These are phyloP conservation scores for Antrodiella citrinella DNA, from an alignment of 768 basidiomycete genomes.

Conservation along the genomic window DNA sequence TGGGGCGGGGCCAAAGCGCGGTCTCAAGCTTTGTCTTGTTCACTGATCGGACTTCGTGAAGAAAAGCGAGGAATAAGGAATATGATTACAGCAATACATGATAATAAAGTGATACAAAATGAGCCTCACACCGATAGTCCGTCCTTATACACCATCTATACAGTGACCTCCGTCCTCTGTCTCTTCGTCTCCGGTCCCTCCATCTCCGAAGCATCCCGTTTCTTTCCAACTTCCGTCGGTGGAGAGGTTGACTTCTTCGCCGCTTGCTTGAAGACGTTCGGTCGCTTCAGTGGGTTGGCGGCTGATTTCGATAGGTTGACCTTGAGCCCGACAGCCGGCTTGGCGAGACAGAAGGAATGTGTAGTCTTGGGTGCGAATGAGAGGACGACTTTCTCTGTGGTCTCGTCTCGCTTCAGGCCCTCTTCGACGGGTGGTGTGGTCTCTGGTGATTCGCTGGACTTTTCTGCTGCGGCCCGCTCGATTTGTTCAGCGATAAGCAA, in stretches of 20 bases:
- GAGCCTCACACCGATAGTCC: conserved; percentile 1
- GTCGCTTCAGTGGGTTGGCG: conserved; percentile 59
- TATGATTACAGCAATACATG: background rate
- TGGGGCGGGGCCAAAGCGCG: no score
- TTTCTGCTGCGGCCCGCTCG: conserved; percentile 65
- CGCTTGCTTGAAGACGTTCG: conserved; percentile 65
- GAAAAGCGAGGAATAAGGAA: background rate
- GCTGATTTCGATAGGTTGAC: conserved; percentile 52
- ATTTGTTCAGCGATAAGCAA: conserved; percentile 89
- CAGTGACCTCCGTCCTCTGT: conserved; percentile 52
- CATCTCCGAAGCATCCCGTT: conserved; percentile 55
- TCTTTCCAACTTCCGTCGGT: conserved; percentile 39
- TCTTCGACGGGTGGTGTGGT: conserved; percentile 28
- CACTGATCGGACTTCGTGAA: no score
- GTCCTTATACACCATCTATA: conserved; percentile 3
- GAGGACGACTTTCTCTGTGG: conserved; percentile 64
- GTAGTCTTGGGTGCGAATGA: conserved; percentile 53
- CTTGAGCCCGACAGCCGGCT: conserved; percentile 37
- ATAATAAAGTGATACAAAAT: conserved; percentile 4
- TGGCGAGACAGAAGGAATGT: conserved; percentile 12
- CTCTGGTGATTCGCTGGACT: conserved; percentile 19
- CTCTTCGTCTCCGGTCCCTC: conserved; percentile 91
- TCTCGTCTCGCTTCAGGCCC: conserved; percentile 67
- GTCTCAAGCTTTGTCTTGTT: no score
- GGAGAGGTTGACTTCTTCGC: conserved; percentile 21